A percentile compares a stretch with the other conserved stretches of the same genome.
Evolutionary conservation across 495 filamentous ascomycete genomes (phyloP).

Genomic region (Penicillium roqueforti): DNA sequence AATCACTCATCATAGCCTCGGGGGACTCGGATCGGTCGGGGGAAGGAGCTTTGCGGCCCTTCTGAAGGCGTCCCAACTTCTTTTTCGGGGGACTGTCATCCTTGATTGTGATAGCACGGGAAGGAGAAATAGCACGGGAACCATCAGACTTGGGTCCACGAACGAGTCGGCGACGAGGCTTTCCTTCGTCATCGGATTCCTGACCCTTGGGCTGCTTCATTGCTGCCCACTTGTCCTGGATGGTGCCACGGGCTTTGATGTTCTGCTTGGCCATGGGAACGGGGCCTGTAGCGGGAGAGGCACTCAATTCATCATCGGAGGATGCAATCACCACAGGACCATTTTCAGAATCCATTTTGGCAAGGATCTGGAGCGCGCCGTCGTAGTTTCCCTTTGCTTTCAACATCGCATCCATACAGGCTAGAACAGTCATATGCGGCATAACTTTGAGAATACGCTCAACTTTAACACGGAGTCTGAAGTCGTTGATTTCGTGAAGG

Average conservation of each 20-base stretch:
- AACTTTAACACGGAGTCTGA: constrained; percentile 50
- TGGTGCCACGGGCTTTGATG: constrained; percentile 55
- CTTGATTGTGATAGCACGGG: constrained; percentile 20
- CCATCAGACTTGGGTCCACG: constrained; percentile 34
- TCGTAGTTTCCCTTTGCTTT: constrained; percentile 53
- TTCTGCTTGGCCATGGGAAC: constrained; percentile 48
- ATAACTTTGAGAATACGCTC: constrained; percentile 51
- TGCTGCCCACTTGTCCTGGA: constrained; percentile 58
- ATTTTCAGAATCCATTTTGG: constrained; percentile 20
- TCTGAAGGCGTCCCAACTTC: constrained; percentile 49
- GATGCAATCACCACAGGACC: constrained; percentile 20
- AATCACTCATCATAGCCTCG: constrained; percentile 39
- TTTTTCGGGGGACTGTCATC: constrained; percentile 36
- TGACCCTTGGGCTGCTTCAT: constrained; percentile 32
- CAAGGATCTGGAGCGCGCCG: constrained; percentile 53
- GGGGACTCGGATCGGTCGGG: constrained; percentile 38
- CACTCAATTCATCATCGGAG: constrained; percentile 41
- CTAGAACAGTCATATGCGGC: constrained; percentile 46
- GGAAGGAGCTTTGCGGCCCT: constrained; percentile 50
- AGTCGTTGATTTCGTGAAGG: constrained; percentile 56
- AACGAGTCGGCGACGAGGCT: constrained; percentile 39
- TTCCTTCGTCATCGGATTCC: constrained; percentile 24
- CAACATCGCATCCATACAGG: constrained; percentile 51
- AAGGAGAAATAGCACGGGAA: constrained; percentile 10
- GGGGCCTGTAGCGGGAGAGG: constrained; percentile 10